These are phyloP conservation scores for Populus deltoides DNA, from an alignment of 345 rosid genomes.

Conservation along the genomic window DNA sequence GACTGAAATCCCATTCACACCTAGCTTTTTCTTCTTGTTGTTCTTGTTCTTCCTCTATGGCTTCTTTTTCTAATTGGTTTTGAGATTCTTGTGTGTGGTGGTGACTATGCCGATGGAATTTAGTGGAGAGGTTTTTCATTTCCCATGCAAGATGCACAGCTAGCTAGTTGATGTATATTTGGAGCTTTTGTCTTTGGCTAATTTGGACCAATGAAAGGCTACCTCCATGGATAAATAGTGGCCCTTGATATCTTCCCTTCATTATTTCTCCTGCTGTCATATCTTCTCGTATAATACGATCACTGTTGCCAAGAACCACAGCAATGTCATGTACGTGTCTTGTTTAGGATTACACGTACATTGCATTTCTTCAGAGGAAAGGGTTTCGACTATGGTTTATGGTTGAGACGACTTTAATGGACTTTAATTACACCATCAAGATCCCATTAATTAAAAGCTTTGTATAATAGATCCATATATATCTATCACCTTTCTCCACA, in stretches of 20 bases:
- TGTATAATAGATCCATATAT: too few relatives aligned
- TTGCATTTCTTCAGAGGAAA: background rate
- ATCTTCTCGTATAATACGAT: background rate
- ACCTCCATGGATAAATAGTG: constrained; percentile 24
- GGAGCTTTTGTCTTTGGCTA: constrained; percentile 24
- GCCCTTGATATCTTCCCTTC: constrained; percentile 9
- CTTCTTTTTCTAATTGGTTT: background rate
- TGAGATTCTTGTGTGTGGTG: background rate
- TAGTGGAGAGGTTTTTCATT: constrained; percentile 40
- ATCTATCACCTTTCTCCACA: too few relatives aligned
- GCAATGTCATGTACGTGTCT: constrained; percentile 1
- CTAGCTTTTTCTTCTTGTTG: constrained; percentile 26
- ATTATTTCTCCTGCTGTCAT: background rate
- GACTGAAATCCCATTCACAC: constrained; percentile 68
- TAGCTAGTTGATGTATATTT: constrained; percentile 17
- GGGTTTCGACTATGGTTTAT: too few relatives aligned
- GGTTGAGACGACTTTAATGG: too few relatives aligned
- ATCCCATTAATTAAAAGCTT: too few relatives aligned
- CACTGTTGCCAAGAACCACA: constrained; percentile 1
- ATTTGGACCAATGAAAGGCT: constrained; percentile 41
- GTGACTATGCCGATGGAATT: background rate
- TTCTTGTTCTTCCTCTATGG: background rate
- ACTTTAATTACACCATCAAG: too few relatives aligned
- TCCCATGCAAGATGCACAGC: constrained; percentile 52
- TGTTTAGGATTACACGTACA: background rate